phyloP scores from a whole-genome alignment of 2,329 filamentous ascomycete genomes.

The Epicoccum sorghinum region DNA sequence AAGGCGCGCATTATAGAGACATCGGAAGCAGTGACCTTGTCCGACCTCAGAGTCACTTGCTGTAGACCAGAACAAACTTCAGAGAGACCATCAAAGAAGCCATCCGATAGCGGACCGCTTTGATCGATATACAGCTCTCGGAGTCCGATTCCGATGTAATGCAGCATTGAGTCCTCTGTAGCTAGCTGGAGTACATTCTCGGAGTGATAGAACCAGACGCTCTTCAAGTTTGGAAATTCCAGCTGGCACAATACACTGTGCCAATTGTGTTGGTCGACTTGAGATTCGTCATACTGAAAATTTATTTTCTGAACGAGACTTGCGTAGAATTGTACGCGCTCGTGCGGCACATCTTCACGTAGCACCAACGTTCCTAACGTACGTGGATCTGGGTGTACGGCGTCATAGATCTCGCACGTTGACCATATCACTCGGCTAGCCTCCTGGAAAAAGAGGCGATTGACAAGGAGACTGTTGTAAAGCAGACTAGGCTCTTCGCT shows the following conservation, averaged over 20 bases:
- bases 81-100: not conserved
- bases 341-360: not conserved
- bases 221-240: not conserved
- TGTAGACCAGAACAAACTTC: not conserved
- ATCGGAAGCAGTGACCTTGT: not conserved
- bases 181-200: not conserved
- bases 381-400: not conserved
- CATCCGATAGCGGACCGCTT: not conserved
- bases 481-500: not conserved
- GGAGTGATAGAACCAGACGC: not conserved
- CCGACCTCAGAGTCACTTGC: not conserved
- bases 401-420: not conserved
- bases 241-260: not conserved
- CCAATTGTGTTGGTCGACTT: not conserved
- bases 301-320: not conserved
- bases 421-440: not conserved
- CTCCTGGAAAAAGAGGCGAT: not conserved
- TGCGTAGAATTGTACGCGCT: not conserved
- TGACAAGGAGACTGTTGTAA: not conserved
- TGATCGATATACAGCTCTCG: not conserved
- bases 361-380: not conserved
- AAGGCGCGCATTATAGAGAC: not conserved
- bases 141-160: not conserved
- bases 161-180: not conserved
- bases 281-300: not conserved